phyloP scores from a whole-genome alignment of 768 basidiomycete species.

The Ramaria sp. region DNA sequence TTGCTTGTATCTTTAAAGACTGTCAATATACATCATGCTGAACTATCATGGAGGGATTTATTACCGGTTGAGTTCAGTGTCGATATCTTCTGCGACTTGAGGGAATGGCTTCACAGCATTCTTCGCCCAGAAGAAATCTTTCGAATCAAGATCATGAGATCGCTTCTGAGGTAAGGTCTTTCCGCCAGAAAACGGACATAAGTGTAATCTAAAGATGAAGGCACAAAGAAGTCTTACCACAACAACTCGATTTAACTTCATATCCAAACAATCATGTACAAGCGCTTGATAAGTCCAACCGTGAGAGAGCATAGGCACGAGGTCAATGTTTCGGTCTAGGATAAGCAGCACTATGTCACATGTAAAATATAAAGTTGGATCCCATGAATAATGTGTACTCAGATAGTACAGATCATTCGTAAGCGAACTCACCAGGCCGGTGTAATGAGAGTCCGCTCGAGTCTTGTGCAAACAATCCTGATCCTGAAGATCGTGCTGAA shows the following conservation, averaged over 20 bases:
- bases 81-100: conserved; percentile 96
- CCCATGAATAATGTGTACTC: background rate
- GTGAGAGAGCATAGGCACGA: conserved; percentile 88
- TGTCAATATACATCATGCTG: background rate
- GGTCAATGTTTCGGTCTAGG: conserved; percentile 88
- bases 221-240: conserved; percentile 31
- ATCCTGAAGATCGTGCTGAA: conserved; percentile 44
- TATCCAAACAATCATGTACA: conserved; percentile 93
- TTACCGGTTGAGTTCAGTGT: conserved; percentile 80
- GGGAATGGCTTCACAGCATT: conserved; percentile 96
- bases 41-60: background rate
- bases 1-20: conserved; percentile 48
- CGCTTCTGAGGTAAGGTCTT: conserved; percentile 52
- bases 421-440: conserved; percentile 56
- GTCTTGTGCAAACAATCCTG: conserved; percentile 70
- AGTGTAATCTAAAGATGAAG: background rate
- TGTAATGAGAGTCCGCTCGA: conserved; percentile 76
- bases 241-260: conserved; percentile 91
- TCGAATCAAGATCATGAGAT: conserved; percentile 92
- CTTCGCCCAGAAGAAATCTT: conserved; percentile 98
- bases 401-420: background rate
- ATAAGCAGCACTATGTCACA: conserved; percentile 70
- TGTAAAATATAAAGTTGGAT: conserved; percentile 12
- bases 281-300: conserved; percentile 99
- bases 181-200: background rate